Percentiles rank a stretch among this genome's conserved stretches.
phyloP scores from a whole-genome alignment of 1,139 yeast genomes.

The Debaryomyces coudertii region DNA sequence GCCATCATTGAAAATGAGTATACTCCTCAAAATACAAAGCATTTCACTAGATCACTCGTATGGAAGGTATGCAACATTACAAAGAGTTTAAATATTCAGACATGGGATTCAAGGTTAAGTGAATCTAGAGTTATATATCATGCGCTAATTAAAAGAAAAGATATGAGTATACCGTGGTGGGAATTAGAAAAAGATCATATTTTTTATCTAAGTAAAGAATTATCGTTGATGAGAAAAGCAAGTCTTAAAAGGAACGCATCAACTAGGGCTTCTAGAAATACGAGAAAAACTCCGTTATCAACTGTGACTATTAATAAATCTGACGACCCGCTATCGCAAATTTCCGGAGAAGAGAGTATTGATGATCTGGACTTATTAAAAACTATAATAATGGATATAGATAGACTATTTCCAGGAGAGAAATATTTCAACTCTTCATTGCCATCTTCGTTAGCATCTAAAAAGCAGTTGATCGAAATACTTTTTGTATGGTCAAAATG shows the following conservation, averaged over 20 bases:
- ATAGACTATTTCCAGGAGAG: constrained; percentile 65
- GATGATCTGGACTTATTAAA: constrained; percentile 32
- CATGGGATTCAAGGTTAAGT: constrained; percentile 36
- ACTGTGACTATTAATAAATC: constrained; percentile 16
- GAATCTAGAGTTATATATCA: constrained; percentile 42
- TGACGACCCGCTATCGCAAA: constrained; percentile 12
- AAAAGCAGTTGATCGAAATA: constrained; percentile 51
- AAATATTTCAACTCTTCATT: constrained; percentile 43
- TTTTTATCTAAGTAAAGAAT: constrained; percentile 28
- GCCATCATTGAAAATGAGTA: constrained; percentile 41
- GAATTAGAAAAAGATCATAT: constrained; percentile 32
- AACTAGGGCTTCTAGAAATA: constrained; percentile 8
- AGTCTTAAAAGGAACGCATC: constrained; percentile 16
- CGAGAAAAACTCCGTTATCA: constrained; percentile 20
- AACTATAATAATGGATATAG: constrained; percentile 64
- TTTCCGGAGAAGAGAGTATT: constrained; percentile 9
- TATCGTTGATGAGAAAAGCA: constrained; percentile 16
- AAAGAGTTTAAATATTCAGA: constrained; percentile 39
- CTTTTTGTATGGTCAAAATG: constrained; percentile 58
- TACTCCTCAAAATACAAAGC: constrained; percentile 22
- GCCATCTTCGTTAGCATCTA: constrained; percentile 23
- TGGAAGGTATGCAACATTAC: constrained; percentile 48
- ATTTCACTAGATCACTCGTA: constrained; percentile 37
- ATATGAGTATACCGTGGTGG: constrained; percentile 47
- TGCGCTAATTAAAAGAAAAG: constrained; percentile 34